phyloP scores from a whole-genome alignment of 192 early-diverging fungal genomes.

The Entrophospora sp. region DNA sequence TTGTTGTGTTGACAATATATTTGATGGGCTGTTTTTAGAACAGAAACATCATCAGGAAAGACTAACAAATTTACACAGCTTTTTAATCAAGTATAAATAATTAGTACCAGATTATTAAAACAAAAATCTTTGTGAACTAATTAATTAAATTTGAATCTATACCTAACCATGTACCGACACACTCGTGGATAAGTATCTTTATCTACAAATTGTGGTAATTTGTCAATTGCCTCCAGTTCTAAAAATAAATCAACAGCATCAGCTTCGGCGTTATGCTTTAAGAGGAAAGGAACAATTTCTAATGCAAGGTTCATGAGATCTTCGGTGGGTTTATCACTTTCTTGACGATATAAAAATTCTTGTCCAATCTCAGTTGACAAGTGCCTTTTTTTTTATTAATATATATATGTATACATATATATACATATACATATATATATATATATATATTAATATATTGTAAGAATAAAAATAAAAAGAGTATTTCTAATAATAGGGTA shows the following conservation, averaged over 20 bases:
- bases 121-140: too few species aligned
- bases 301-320: constrained; percentile 66
- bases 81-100: too few species aligned
- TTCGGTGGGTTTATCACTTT: constrained; percentile 47
- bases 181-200: constrained; percentile 90
- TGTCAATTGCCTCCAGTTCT: constrained; percentile 78
- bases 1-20: constrained; percentile 84
- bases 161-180: constrained; percentile 90
- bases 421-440: background rate
- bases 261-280: constrained; percentile 96
- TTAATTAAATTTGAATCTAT: background rate
- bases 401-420: too few species aligned
- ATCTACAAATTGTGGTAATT: constrained; percentile 77
- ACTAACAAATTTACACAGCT: constrained; percentile 89
- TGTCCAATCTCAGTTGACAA: constrained; percentile 82
- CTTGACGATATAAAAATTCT: constrained; percentile 64
- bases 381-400: constrained; percentile 56
- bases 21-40: constrained; percentile 76
- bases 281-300: constrained; percentile 88
- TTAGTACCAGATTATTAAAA: too few species aligned
- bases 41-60: constrained; percentile 79
- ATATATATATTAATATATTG: too few species aligned
- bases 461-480: too few species aligned
- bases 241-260: constrained; percentile 95
- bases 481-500: too few species aligned